Percentiles rank a stretch among this genome's conserved stretches.
Conservation (phyloP, 768 basidiomycete species). For the Leucogyrophana mollusca region DNA sequence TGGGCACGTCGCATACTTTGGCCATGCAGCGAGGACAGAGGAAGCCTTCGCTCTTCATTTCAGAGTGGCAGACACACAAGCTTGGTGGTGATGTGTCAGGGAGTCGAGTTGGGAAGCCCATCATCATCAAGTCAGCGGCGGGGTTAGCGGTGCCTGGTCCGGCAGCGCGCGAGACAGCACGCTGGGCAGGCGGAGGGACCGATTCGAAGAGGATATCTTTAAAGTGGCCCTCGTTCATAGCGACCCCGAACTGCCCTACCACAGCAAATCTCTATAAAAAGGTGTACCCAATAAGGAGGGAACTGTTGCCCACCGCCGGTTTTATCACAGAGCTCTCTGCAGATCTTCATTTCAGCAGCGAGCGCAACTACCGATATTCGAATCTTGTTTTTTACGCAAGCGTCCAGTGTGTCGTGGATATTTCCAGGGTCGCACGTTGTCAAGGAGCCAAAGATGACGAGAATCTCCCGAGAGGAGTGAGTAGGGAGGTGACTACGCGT, state of each 20-base stretch:
- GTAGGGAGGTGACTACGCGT: conserved; percentile 86
- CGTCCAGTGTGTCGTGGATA: conserved; percentile 91
- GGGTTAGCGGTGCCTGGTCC: conserved; percentile 51
- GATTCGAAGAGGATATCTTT: conserved; percentile 95
- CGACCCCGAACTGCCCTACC: conserved; percentile 89
- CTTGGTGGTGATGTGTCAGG: conserved; percentile 81
- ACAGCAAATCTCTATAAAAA: conserved; percentile 13
- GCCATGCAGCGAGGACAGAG: conserved; percentile 91
- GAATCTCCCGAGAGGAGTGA: conserved; percentile 93
- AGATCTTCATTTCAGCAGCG: conserved; percentile 98
- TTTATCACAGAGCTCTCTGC: conserved; percentile 85
- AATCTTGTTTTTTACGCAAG: conserved; percentile 78
- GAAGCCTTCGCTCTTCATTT: conserved; percentile 90
- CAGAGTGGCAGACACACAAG: conserved; percentile 91
- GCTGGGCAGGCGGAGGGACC: conserved; percentile 90
- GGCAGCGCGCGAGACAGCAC: conserved; percentile 45
- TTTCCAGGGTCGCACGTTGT: conserved; percentile 98
- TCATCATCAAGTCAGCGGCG: conserved; percentile 94
- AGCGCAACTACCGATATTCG: conserved; percentile 93
- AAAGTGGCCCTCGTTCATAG: conserved; percentile 96
- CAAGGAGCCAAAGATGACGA: conserved; percentile 91
- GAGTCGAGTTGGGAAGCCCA: conserved; percentile 95
- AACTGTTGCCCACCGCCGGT: conserved; percentile 67
- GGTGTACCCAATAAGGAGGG: conserved; percentile 1
- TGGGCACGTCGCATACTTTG: conserved; percentile 96